Conservation (phyloP, 306 rosid species). For the Malus orientalis region DNA sequence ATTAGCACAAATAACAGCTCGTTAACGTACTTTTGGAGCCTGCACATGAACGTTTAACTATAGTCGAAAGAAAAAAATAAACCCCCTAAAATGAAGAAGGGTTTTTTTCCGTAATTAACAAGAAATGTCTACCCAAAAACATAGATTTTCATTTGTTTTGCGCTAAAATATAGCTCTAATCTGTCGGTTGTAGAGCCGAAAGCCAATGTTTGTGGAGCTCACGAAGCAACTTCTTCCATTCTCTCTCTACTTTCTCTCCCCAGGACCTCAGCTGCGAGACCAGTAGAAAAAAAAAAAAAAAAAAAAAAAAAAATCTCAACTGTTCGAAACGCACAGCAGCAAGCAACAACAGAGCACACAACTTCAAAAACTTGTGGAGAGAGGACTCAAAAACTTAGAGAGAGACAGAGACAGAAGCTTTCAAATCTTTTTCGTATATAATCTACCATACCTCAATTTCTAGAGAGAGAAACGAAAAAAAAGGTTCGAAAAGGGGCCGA, state of each 20-base stretch:
- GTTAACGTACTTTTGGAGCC: too few relatives aligned
- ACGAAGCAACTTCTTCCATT: conserved; percentile 29
- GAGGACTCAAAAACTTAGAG: conserved; percentile 7
- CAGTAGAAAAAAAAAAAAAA: neutral
- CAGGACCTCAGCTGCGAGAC: conserved; percentile 31
- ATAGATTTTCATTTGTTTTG: neutral
- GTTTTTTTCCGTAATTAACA: conserved; percentile 24
- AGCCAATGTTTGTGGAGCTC: conserved; percentile 50
- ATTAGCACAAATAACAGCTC: too few relatives aligned
- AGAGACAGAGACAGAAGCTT: conserved; percentile 31
- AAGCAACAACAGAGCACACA: conserved; percentile 23
- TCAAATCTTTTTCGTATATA: conserved; percentile 26
- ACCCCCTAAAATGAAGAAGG: neutral
- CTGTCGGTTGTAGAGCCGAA: conserved; percentile 29
- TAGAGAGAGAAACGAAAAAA: conserved; percentile 6
- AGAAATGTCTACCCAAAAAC: conserved; percentile 12
- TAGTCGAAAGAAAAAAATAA: neutral
- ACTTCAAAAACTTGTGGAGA: neutral
- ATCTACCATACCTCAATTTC: conserved; percentile 24
- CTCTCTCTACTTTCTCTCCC: conserved; percentile 18
- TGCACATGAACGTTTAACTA: neutral
- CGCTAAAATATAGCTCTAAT: conserved; percentile 8
- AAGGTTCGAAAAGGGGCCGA: conserved; percentile 2
- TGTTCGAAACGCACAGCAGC: conserved; percentile 26
- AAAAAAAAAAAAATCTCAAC: neutral